Percentiles rank a stretch among this genome's conserved stretches.
phyloP scores from a whole-genome alignment of 371 early-diverging fungal genomes.

The Mucor saturninus region DNA sequence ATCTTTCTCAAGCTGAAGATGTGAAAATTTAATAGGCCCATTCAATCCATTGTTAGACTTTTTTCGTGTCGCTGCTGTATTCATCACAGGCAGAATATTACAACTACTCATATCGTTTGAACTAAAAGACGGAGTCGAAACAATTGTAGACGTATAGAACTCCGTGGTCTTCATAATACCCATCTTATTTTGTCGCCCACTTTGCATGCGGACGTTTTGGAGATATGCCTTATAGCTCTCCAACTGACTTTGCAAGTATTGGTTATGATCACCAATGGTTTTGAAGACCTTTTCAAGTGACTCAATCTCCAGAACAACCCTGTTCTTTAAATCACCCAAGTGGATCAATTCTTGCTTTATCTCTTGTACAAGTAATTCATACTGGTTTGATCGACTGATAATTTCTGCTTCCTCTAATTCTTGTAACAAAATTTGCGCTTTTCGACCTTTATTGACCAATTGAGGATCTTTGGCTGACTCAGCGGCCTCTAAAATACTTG shows the following conservation, averaged over 20 bases:
- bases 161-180: background rate
- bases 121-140: background rate
- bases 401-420: constrained; percentile 76
- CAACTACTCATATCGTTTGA: no score
- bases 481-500: constrained; percentile 76
- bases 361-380: constrained; percentile 79
- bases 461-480: constrained; percentile 80
- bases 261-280: constrained; percentile 90
- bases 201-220: constrained; percentile 87
- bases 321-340: constrained; percentile 81
- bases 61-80: background rate
- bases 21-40: constrained; percentile 78
- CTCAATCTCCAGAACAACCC: constrained; percentile 72
- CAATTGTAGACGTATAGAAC: background rate
- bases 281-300: constrained; percentile 82
- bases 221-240: constrained; percentile 91
- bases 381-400: constrained; percentile 68
- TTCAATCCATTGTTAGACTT: no score
- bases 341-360: constrained; percentile 80
- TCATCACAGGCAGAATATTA: background rate
- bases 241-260: constrained; percentile 81
- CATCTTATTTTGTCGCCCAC: constrained; percentile 48
- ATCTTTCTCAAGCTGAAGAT: constrained; percentile 85
- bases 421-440: constrained; percentile 81
- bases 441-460: constrained; percentile 84